Percentiles rank a stretch among this genome's conserved stretches.
Evolutionary conservation across 352 stramenopile species (phyloP).

Genomic region (Globisporangium irregulare): DNA sequence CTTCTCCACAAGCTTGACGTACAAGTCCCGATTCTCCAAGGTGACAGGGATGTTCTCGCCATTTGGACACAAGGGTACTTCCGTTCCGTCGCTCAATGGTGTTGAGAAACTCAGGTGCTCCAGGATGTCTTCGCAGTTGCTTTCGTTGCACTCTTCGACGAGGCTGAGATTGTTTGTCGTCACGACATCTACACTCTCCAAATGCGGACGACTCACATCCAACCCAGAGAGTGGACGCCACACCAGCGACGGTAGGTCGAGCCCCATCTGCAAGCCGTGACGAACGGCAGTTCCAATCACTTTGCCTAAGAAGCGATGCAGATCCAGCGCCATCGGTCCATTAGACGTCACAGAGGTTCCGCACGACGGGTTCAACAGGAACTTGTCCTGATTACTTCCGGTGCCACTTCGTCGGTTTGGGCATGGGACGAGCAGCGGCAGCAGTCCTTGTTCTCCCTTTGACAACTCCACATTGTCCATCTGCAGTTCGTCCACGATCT

Average conservation of each 20-base stretch:
- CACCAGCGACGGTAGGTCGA: constrained; percentile 86
- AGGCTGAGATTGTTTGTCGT: constrained; percentile 61
- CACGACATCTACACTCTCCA: constrained; percentile 81
- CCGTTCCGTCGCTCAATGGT: constrained; percentile 74
- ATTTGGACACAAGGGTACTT: constrained; percentile 63
- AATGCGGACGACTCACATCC: constrained; percentile 65
- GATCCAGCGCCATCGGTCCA: constrained; percentile 89
- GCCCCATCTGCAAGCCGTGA: constrained; percentile 94
- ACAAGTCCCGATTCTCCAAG: constrained; percentile 50
- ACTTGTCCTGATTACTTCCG: constrained; percentile 92
- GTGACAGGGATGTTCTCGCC: constrained; percentile 73
- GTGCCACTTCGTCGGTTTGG: constrained; percentile 84
- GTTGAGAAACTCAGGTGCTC: constrained; percentile 78
- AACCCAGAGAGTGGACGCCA: constrained; percentile 85
- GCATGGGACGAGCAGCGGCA: constrained; percentile 87
- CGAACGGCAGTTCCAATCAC: constrained; percentile 94
- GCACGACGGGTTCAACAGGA: constrained; percentile 85
- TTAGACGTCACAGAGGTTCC: constrained; percentile 78
- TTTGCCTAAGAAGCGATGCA: constrained; percentile 95
- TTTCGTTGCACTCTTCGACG: constrained; percentile 50
- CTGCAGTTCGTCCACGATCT: constrained; percentile 94
- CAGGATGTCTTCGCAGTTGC: constrained; percentile 45
- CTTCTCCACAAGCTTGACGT: constrained; percentile 67
- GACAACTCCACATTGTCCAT: constrained; percentile 87
- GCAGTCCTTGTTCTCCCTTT: constrained; percentile 81